Base-by-base conservation (phyloP, 257 asterid species). In the Petrea volubilis region DNA sequence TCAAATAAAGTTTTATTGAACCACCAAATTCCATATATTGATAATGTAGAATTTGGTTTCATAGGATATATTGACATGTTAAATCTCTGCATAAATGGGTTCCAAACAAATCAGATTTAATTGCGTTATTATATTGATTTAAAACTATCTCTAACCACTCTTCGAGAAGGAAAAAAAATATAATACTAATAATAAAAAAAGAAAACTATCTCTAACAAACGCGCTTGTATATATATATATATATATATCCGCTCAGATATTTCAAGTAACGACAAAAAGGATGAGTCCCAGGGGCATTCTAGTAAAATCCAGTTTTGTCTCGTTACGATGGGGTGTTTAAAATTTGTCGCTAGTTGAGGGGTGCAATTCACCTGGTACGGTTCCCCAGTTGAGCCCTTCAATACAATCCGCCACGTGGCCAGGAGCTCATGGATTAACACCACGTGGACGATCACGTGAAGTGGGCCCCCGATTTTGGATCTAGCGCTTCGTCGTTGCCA, bases 361-460 rank as follows among this genome's bases (percentile, higher is more conserved):
- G 41, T 59, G 31, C 34, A 41, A 56, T 67, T 78, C 83, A 76
- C 86, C 84, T 80, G 86, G 80, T 78, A 31, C 77, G 69, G 79
- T 76, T 70, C 78, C 77, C 82, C 59, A 36, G 47, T 76, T 76
- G 71, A 61, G 73, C 66, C 67, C 43, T 80, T 75, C 76, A 68
- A 64, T 71, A 68, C 47, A 14, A 20, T 11, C 31, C 14, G 49
- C 63, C 77, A 82, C 85, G 83, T 75, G 87, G 68, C 27, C 36
- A 5, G 11, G 1, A 13, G 7, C 2, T 20, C 23, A 10, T 67
- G 18, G 18, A 38, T 6, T 17, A 0, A 2, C 1, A 63, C 74
- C 89, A 79, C 83, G 83, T 82, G 81, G 83, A 60, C 2, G 0
- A 1, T 1, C 86, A 85, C 81, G 87, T 82, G 87, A 82, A 78